These are phyloP conservation scores for Glycine tomentella DNA, from an alignment of 306 rosid species.

Conservation along the genomic window DNA sequence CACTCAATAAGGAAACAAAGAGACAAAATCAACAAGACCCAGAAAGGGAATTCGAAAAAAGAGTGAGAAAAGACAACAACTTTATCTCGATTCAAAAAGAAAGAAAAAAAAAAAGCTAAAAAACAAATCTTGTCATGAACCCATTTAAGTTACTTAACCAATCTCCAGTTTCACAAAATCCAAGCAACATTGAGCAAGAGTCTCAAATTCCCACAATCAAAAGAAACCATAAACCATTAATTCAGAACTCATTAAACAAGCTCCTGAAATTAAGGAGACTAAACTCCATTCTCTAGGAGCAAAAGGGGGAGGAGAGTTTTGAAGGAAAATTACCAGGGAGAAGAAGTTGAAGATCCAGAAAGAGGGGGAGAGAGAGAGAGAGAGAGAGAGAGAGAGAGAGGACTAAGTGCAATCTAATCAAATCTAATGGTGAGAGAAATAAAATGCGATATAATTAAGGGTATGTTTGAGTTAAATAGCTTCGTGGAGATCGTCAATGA, in stretches of 20 bases:
- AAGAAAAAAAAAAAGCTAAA: constrained; percentile 28
- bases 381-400: constrained; percentile 1
- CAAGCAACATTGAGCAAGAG: constrained; percentile 18
- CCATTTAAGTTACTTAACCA: constrained; percentile 24
- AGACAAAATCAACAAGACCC: constrained; percentile 35
- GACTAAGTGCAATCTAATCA: neutral
- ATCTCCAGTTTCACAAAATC: constrained; percentile 36
- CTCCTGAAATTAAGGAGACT: neutral
- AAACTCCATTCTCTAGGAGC: constrained; percentile 11
- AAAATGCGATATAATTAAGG: constrained; percentile 40
- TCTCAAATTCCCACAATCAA: constrained; percentile 19
- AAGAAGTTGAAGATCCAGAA: constrained; percentile 43
- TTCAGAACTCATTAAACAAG: neutral
- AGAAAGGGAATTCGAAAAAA: constrained; percentile 4
- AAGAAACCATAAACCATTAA: neutral
- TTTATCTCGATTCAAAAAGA: constrained; percentile 31
- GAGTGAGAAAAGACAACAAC: neutral
- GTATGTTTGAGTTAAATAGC: constrained; percentile 23
- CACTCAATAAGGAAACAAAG: neutral
- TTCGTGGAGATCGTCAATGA: constrained; percentile 80
- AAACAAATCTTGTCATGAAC: constrained; percentile 26
- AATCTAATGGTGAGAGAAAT: constrained; percentile 13
- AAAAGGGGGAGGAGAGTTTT: neutral
- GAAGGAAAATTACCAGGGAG: constrained; percentile 54
- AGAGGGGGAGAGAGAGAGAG: neutral